Percentiles rank a stretch among this genome's conserved stretches.
These are phyloP conservation scores for Silene noctiflora DNA, from an alignment of 179 eudicot species.

Conservation along the genomic window DNA sequence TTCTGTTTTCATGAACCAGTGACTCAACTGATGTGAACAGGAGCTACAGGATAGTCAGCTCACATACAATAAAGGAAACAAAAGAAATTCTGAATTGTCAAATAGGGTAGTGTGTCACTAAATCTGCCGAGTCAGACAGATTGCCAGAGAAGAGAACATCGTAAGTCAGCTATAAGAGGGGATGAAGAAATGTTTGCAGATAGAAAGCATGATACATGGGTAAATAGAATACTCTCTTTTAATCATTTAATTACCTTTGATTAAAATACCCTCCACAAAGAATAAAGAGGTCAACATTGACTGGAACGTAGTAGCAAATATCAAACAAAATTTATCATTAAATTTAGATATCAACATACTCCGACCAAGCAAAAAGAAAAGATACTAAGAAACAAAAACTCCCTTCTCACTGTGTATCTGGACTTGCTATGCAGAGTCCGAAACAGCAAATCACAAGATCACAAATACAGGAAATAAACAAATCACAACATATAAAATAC, in stretches of 20 bases:
- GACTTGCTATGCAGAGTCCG: neutral
- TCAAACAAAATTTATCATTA: neutral
- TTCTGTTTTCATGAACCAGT: too few species aligned
- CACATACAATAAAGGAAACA: neutral
- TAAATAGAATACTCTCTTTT: too few species aligned
- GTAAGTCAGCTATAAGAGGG: neutral
- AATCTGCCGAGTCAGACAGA: neutral
- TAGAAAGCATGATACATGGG: neutral
- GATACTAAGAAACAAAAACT: neutral
- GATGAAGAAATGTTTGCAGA: neutral
- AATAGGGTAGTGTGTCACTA: neutral
- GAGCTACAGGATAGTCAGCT: neutral
- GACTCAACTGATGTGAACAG: neutral
- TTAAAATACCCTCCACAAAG: too few species aligned
- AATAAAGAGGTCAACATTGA: too few species aligned
- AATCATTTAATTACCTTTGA: too few species aligned
- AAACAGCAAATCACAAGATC: neutral
- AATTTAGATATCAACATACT: neutral
- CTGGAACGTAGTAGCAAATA: neutral
- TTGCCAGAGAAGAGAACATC: neutral
- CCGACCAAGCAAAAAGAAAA: neutral
- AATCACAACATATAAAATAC: conserved; percentile 25
- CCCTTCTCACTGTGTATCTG: neutral
- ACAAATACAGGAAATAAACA: neutral
- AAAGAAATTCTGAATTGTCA: neutral